Conservation (phyloP, 176 grass and related monocot species). For the Zea mays region DNA sequence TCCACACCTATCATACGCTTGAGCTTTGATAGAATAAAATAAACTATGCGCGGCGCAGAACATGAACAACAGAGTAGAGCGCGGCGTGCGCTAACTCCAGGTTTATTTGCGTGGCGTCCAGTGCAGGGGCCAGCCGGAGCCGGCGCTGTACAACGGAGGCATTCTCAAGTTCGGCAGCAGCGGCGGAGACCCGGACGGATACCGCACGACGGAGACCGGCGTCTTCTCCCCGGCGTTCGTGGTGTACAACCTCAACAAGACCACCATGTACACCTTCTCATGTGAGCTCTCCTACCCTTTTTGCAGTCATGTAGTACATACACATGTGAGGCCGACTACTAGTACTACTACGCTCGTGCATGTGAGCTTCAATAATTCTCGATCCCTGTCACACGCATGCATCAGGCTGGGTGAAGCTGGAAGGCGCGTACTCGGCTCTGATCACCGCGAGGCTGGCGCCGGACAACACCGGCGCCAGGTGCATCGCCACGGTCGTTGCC, state of each 20-base stretch:
- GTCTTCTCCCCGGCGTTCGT: conserved; percentile 73
- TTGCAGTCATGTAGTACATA: background rate
- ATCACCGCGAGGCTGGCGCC: conserved; percentile 69
- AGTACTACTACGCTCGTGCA: background rate
- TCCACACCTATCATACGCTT: background rate
- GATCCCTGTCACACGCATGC: background rate
- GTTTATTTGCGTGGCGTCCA: conserved; percentile 36
- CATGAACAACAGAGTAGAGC: background rate
- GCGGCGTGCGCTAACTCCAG: background rate
- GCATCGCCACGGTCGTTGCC: conserved; percentile 73
- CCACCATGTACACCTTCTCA: conserved; percentile 88
- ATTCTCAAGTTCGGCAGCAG: conserved; percentile 63
- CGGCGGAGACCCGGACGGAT: conserved; percentile 51
- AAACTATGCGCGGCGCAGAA: background rate
- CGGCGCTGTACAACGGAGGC: conserved; percentile 88
- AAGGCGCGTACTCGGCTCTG: conserved; percentile 58
- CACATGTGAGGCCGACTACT: background rate
- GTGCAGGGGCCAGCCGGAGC: conserved; percentile 81
- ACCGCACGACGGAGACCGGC: conserved; percentile 76
- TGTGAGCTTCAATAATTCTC: conserved; percentile 29
- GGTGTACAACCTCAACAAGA: conserved; percentile 72
- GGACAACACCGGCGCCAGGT: conserved; percentile 62
- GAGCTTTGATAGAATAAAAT: background rate
- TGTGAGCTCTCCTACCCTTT: conserved; percentile 44
- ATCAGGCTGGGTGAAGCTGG: conserved; percentile 87